Conservation (phyloP, 2,329 filamentous ascomycete species). For the Apiospora arundinis region DNA sequence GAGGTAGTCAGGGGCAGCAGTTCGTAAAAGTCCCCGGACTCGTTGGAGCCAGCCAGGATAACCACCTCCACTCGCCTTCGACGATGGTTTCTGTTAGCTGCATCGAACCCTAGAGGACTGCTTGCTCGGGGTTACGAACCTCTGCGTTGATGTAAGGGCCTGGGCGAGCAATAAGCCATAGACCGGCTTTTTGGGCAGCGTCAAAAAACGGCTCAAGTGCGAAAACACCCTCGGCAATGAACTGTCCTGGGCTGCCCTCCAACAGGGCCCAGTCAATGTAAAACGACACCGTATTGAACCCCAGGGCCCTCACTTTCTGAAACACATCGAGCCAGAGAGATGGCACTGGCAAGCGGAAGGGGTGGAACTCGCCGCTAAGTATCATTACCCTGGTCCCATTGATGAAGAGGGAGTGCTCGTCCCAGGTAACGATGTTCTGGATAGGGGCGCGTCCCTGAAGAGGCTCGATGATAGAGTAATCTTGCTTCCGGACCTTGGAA, state of each 20-base stretch:
- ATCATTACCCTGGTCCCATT: slow-evolving; percentile 71
- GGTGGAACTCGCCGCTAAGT: slow-evolving; percentile 72
- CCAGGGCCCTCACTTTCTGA: slow-evolving; percentile 82
- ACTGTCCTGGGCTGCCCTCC: slow-evolving; percentile 75
- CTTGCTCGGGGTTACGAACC: slow-evolving; percentile 43
- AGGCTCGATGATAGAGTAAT: neutral
- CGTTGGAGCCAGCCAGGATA: slow-evolving; percentile 82
- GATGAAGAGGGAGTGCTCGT: slow-evolving; percentile 69
- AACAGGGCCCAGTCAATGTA: slow-evolving; percentile 81
- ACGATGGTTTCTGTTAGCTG: neutral
- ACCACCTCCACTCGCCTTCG: slow-evolving; percentile 66
- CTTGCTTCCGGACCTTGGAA: neutral
- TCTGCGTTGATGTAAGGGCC: slow-evolving; percentile 84
- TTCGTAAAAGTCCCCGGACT: slow-evolving; percentile 68
- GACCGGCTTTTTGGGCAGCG: slow-evolving; percentile 73
- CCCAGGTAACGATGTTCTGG: slow-evolving; percentile 62
- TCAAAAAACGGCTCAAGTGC: slow-evolving; percentile 77
- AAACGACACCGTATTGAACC: slow-evolving; percentile 81
- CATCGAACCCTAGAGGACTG: neutral
- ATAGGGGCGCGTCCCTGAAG: slow-evolving; percentile 22
- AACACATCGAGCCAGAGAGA: slow-evolving; percentile 72
- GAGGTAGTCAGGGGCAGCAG: slow-evolving; percentile 66
- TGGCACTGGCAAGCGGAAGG: slow-evolving; percentile 56
- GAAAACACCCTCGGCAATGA: slow-evolving; percentile 74
- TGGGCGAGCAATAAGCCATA: slow-evolving; percentile 75